Conservation (phyloP, 2,329 filamentous ascomycete genomes). For the Graphilbum sp. region DNA sequence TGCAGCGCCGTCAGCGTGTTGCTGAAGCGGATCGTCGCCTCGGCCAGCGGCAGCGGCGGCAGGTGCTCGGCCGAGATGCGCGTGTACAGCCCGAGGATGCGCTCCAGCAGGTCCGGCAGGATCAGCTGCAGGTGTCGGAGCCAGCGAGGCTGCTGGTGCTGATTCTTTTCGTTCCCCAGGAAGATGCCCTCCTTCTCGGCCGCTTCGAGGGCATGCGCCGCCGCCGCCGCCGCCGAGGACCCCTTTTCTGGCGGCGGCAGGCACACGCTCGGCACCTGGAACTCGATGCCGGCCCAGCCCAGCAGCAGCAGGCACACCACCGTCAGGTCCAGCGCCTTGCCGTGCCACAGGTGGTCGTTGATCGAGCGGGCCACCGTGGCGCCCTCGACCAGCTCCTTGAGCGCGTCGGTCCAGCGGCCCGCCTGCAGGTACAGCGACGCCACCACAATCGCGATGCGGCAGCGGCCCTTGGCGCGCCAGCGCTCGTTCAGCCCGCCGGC, state of each 20-base stretch:
- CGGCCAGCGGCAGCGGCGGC: conserved; percentile 54
- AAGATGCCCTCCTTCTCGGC: conserved; percentile 18
- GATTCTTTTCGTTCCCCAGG: too few relatives aligned
- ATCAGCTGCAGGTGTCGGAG: conserved; percentile 38
- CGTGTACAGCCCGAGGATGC: conserved; percentile 58
- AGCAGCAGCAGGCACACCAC: conserved; percentile 69
- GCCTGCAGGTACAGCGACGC: conserved; percentile 78
- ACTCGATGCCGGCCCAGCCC: conserved; percentile 70
- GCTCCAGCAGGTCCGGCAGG: conserved; percentile 59
- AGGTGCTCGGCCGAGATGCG: conserved; percentile 54
- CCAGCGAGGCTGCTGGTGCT: conserved; percentile 32
- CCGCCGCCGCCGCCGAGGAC: conserved; percentile 10
- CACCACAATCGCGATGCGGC: conserved; percentile 61
- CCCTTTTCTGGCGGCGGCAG: conserved; percentile 33
- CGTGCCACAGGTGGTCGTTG: conserved; percentile 94
- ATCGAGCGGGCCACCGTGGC: conserved; percentile 60
- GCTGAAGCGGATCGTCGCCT: conserved; percentile 57
- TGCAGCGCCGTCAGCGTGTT: conserved; percentile 55
- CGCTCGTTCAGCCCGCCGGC: conserved; percentile 57
- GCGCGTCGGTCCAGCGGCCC: conserved; percentile 76
- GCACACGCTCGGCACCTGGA: conserved; percentile 50
- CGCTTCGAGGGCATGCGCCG: conserved; percentile 16
- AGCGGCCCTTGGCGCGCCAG: conserved; percentile 65
- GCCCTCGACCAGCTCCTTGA: conserved; percentile 69
- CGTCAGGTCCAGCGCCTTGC: conserved; percentile 81